Base-by-base conservation (phyloP, 176 grass and related monocot genomes). In the Oryza australiensis region DNA sequence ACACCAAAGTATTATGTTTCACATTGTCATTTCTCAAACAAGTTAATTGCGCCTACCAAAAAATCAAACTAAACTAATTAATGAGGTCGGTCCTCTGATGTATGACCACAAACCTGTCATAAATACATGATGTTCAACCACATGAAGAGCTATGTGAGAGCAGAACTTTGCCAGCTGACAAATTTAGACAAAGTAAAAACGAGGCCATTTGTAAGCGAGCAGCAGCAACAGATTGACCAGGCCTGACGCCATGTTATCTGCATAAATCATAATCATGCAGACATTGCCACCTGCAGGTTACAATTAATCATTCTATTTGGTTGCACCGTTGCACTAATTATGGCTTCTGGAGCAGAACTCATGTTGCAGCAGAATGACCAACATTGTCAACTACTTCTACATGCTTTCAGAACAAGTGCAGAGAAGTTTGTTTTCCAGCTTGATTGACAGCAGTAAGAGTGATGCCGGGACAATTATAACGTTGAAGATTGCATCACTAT, bases 151-250 rank as follows among this genome's bases (percentile, higher is more conserved):
- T 24, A 24, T 26, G 9, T 45, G 42, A n/a, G 1, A n/a, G 42
- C 18, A 83, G 11, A 62, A 78, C n/a, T 5, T 48, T 7, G 6
- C 75, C 68, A 68, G 34, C 48, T 80, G 40, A n/a, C 26, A 66
- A 60, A 24, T 23, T 2, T 74, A 12, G 75, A 37, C 23, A 9
- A 62, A 66, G 37, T 68, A 53, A 53, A 7, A 7, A 57, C 66
- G 27, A 79, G 13, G 33, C 6, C 26, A 66, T 11, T 5, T 38
- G 16, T 22, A 60, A 24, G 26, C 10, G 76, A 35, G 35, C n/a
- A 80, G 76, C 69, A 75, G 18, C 75, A 32, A 79, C 63, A 46
- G 1, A 68, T n/a, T 77, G 32, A 66, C 74, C 80, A 66, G 12
- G 34, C 23, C 72, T 2, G 27, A 7, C 7, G 60, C 22, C 45